Evolutionary conservation across 108 stramenopile genomes (phyloP), one percentile per base, ranked within the genome.

Genomic region (Skeletonema menzelii): DNA sequence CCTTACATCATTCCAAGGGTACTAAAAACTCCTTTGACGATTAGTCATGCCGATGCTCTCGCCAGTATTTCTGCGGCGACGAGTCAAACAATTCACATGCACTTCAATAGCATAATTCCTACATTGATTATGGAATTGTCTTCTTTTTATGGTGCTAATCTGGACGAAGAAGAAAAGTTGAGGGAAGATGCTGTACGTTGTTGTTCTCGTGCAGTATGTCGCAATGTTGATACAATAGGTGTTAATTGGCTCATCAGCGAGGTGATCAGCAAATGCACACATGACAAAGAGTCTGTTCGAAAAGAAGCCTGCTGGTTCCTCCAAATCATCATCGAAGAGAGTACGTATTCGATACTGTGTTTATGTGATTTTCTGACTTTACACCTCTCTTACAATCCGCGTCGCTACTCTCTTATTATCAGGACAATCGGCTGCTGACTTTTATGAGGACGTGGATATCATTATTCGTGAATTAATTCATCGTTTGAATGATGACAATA

Each of bases 1-100:
- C 95, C 97, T 15, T 94, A 96, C 72, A 88, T 99, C 55, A 84
- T 99, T 32, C 98, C 99, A 34, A 84, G 88, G 44, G 84, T 99
- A 15, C 67, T 99, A 27, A 74, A 82, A 47, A 38, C 72, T 27
- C 98, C 98, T 4, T 86, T 99, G 56, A 80, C 92, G 5, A 73
- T 65, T 14, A 92, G 85, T 58, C 95, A 98, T 63, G 95, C 96
- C 4, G 72, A 86, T 37, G 97, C 97, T 24, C 76, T 99, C 27
- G 83, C 76, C n/a, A 88, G 92, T 31, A 96, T 99, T 67, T 89
- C 95, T 19, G 81, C 84, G 44, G 97, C 91, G 2, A 96, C 97
- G 8, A 86, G 88, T 5, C 81, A 81, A n/a, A 86, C 94, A 19
- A 82, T 98, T 35, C 92, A 95, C 70, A 63, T 82, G 27, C 95